A percentile compares a stretch with the other conserved stretches of the same genome.
phyloP scores from a whole-genome alignment of 2,329 filamentous ascomycete genomes.

The Pestalotiopsis sp. region DNA sequence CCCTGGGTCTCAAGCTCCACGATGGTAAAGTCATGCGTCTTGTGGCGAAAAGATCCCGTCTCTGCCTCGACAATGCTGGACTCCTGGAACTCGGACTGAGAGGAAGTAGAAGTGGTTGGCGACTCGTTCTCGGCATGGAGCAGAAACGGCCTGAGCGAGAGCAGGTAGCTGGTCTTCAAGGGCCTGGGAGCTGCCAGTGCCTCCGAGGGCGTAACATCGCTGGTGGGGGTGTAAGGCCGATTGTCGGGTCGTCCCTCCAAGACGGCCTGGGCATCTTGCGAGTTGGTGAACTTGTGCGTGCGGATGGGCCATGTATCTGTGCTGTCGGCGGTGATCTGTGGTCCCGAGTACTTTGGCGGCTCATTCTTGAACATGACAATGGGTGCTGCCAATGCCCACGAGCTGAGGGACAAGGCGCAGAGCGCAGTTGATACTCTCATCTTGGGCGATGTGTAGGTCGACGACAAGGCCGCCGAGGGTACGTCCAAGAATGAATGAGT shows the following conservation, averaged over 20 bases:
- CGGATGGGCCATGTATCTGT: background rate
- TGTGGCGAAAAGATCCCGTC: conserved; percentile 22
- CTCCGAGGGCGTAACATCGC: conserved; percentile 9
- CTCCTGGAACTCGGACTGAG: conserved; percentile 24
- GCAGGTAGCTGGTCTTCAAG: conserved; percentile 9
- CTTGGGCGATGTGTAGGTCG: conserved; percentile 3
- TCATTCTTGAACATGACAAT: conserved; percentile 15
- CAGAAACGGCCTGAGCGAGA: background rate
- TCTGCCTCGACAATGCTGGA: conserved; percentile 31
- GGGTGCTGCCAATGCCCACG: conserved; percentile 20
- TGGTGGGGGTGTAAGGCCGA: conserved; percentile 5
- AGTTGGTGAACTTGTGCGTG: background rate
- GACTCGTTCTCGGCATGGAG: background rate
- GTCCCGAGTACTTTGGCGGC: conserved; percentile 13
- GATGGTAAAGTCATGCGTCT: conserved; percentile 24
- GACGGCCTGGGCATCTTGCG: background rate
- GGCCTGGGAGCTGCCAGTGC: conserved; percentile 10
- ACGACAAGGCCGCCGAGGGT: background rate
- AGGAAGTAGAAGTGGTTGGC: conserved; percentile 2
- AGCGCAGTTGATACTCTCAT: conserved; percentile 20
- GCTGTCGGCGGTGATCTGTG: background rate
- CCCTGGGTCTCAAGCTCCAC: conserved; percentile 31
- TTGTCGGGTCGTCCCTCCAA: conserved; percentile 11
- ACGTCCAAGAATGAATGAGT: background rate
- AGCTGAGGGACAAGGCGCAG: conserved; percentile 17